Evolutionary conservation across 2,329 filamentous ascomycete genomes (phyloP), one percentile per base, ranked within the genome.

Genomic region (Diaporthe sp.): DNA sequence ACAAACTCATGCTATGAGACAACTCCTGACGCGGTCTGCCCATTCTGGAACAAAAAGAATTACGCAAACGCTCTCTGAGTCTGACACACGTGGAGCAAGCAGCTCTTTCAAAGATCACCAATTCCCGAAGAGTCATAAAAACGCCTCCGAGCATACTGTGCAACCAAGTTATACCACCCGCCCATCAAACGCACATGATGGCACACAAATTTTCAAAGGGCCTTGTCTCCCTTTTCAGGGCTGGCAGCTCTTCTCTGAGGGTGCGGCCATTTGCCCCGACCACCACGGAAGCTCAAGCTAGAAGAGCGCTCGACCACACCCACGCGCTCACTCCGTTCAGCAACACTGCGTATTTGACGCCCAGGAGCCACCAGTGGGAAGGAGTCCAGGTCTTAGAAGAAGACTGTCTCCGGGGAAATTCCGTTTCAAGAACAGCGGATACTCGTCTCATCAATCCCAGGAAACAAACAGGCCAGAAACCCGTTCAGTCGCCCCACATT

Each of bases 1-100:
- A 5, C 34, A 72, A 62, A 62, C 57, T 28, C 37, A 39, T 37
- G 44, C n/a, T 62, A 13, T 42, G 34, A 55, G 49, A 55, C 49
- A 31, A 31, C n/a, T 39, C n/a, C 49, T 31, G 65, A 69, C 31
- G 10, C 22, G 13, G 4, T 31, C 65, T 44, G 12, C 31, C 22
- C 19, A 61, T 28, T 31, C 57, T 62, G 57, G 42, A 62, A 62
- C 70, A 72, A 44, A 61, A 72, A 17, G 15, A 39, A 13, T 25
- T 12, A 25, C 25, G 19, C 71, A 73, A 73, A 73, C 71, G 28
- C 37, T 28, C 28, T n/a, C 25, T 55, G 46, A 37, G n/a, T 51
- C 39, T 10, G 15, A 53, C 70, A 53, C 58, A 46, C 19, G n/a
- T 37, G 28, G 58, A 73, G 71, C 58, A 73, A 65, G 58, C 58